phyloP scores from a whole-genome alignment of 2,329 filamentous ascomycete genomes.

The Penicillium sp. region DNA sequence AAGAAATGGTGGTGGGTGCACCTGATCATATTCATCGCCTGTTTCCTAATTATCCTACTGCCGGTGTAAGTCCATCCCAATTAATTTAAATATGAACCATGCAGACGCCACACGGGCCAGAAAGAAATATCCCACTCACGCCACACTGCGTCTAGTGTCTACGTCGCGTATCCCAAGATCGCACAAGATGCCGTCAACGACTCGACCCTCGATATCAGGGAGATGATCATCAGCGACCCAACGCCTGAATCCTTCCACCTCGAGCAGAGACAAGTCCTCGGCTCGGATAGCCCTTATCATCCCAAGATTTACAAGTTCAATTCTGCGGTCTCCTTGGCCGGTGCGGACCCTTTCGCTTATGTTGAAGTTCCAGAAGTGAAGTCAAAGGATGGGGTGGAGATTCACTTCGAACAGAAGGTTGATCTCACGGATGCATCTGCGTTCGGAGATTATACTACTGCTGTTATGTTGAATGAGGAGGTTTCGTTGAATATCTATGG shows the following conservation, averaged over 20 bases:
- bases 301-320: conserved; percentile 49
- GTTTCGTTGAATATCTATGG: conserved; percentile 46
- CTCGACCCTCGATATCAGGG: conserved; percentile 44
- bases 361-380: conserved; percentile 41
- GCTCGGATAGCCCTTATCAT: conserved; percentile 44
- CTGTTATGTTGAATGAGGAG: conserved; percentile 43
- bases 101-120: not conserved
- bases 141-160: conserved; percentile 44
- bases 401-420: conserved; percentile 40
- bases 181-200: conserved; percentile 48
- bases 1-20: conserved; percentile 49
- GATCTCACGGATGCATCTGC: conserved; percentile 37
- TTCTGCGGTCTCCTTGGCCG: conserved; percentile 44
- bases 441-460: conserved; percentile 44
- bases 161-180: conserved; percentile 51
- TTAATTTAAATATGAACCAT: not conserved
- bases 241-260: conserved; percentile 43
- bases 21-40: conserved; percentile 43
- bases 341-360: conserved; percentile 37
- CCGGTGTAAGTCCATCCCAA: conserved; percentile 45
- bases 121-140: not conserved
- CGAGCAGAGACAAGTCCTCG: conserved; percentile 42
- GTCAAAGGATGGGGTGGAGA: conserved; percentile 35
- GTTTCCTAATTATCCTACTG: conserved; percentile 47
- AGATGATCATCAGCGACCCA: conserved; percentile 46